Percentiles rank a stretch among this genome's conserved stretches.
Conservation (phyloP, 371 early-diverging fungal genomes). For the Blakeslea trispora region DNA sequence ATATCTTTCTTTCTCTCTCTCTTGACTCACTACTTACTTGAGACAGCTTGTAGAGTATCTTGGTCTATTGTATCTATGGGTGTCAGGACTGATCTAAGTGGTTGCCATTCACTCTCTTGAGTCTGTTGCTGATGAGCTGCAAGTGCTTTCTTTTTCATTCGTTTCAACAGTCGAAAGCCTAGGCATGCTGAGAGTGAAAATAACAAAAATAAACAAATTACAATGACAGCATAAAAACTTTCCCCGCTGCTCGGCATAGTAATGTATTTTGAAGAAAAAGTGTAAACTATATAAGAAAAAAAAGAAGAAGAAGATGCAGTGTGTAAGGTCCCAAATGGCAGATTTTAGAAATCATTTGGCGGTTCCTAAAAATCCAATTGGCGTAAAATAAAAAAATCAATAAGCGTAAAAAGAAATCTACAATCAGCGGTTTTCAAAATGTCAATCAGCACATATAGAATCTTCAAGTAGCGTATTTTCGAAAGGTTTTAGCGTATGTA, state of each 20-base stretch:
- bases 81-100: conserved; percentile 7
- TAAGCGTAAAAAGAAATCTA: no score
- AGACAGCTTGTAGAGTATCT: conserved; percentile 16
- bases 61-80: conserved; percentile 18
- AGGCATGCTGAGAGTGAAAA: conserved; percentile 26
- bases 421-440: no score
- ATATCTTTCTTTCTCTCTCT: no score
- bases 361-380: no score
- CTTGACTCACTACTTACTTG: conserved; percentile 15
- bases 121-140: conserved; percentile 3
- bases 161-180: conserved; percentile 27
- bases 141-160: conserved; percentile 2
- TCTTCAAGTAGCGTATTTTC: no score
- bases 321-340: no score
- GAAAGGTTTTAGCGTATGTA: no score
- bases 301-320: no score
- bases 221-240: conserved; percentile 30
- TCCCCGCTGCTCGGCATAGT: conserved; percentile 5
- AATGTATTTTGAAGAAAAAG: background rate
- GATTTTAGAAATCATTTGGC: no score
- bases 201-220: conserved; percentile 26
- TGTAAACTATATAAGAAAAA: background rate
- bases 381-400: no score
- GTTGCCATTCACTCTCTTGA: conserved; percentile 26
- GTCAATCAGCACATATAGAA: no score